A percentile compares a stretch with the other conserved stretches of the same genome.
Evolutionary conservation across 139 green algal species (phyloP).

Genomic region (Protoeuglena noctilucae): DNA sequence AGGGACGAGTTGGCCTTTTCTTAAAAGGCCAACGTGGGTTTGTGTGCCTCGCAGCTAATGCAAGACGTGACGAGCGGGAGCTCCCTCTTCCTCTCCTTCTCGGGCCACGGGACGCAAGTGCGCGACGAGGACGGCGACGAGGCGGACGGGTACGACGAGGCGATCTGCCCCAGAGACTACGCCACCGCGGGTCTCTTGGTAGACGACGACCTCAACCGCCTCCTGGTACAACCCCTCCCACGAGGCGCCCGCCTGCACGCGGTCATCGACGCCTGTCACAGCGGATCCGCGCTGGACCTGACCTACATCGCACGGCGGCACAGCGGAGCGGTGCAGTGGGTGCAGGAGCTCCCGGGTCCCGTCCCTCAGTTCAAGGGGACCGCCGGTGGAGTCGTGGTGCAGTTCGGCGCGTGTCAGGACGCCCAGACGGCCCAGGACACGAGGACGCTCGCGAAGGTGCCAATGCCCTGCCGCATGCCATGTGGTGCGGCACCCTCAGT

Average conservation of each 20-base stretch:
- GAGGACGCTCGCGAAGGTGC: neutral
- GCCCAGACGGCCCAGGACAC: slow-evolving; percentile 16
- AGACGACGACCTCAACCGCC: slow-evolving; percentile 20
- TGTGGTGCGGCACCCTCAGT: no score
- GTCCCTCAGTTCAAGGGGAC: slow-evolving; percentile 8
- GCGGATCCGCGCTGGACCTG: slow-evolving; percentile 17
- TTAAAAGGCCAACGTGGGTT: no score
- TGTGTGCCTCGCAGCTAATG: no score
- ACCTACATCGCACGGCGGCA: slow-evolving; percentile 6
- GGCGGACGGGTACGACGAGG: neutral
- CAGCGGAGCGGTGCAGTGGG: neutral
- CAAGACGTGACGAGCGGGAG: neutral
- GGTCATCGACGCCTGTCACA: slow-evolving; percentile 22
- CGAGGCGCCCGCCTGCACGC: slow-evolving; percentile 10
- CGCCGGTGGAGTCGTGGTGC: slow-evolving; percentile 13
- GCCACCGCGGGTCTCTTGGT: slow-evolving; percentile 7
- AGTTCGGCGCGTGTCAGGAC: slow-evolving; percentile 15
- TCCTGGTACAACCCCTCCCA: slow-evolving; percentile 13
- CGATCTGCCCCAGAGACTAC: neutral
- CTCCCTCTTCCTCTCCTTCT: slow-evolving; percentile 2
- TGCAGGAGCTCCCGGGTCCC: neutral
- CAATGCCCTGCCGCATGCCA: no score
- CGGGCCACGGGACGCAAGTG: neutral
- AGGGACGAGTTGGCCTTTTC: no score
- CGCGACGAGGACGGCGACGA: slow-evolving; percentile 2